Percentiles rank a stretch among this genome's conserved stretches.
These are phyloP conservation scores for Cladosporium sp. DNA, from an alignment of 2,329 filamentous ascomycete species.

Conservation along the genomic window DNA sequence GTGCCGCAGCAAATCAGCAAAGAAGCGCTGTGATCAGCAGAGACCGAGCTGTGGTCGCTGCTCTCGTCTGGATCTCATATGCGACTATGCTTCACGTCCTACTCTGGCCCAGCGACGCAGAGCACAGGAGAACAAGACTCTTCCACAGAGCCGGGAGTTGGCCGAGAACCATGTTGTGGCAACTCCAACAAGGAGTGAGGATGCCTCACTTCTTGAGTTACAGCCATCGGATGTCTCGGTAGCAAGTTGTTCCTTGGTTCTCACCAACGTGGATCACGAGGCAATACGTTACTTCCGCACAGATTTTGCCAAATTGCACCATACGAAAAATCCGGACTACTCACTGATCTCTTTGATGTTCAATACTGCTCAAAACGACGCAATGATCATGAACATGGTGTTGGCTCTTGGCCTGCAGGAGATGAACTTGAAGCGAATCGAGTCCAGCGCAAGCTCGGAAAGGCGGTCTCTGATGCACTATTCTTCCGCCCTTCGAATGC, in stretches of 20 bases:
- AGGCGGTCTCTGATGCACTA: neutral
- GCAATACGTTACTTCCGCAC: neutral
- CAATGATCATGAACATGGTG: neutral
- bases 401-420: neutral
- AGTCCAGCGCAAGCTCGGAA: neutral
- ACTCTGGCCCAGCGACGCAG: neutral
- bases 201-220: neutral
- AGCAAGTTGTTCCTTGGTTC: neutral
- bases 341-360: constrained; percentile 1
- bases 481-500: neutral
- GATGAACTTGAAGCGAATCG: neutral
- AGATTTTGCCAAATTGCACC: neutral
- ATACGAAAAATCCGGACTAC: neutral
- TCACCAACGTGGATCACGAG: neutral
- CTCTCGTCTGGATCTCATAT: neutral
- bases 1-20: neutral
- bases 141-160: neutral
- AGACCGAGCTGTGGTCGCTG: neutral
- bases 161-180: neutral
- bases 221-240: neutral
- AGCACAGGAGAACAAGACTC: neutral
- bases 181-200: neutral
- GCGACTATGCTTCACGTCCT: neutral
- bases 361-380: neutral
- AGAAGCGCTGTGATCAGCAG: constrained; percentile 3